Percentiles rank a stretch among this genome's conserved stretches.
These are phyloP conservation scores for Exsudoporus frostii DNA, from an alignment of 768 basidiomycete genomes.

Conservation along the genomic window DNA sequence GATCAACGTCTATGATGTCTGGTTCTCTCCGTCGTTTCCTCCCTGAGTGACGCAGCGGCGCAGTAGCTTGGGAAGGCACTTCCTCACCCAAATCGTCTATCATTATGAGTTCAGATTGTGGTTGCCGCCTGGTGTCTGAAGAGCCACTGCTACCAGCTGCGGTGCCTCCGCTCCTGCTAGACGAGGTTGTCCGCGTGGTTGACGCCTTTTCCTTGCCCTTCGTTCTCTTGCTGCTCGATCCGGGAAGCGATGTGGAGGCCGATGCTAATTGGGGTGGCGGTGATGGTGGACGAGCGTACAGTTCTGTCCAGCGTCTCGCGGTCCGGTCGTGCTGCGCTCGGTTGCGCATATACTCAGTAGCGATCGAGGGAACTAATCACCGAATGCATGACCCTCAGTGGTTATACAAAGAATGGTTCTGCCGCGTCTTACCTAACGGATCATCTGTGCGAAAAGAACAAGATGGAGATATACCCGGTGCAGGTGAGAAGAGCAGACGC, in stretches of 20 bases:
- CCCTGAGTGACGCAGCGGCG: constrained; percentile 10
- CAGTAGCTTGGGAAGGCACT: neutral
- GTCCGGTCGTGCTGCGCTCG: constrained; percentile 71
- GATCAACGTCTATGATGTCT: constrained; percentile 29
- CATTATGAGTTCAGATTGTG: constrained; percentile 22
- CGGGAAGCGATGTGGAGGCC: constrained; percentile 7
- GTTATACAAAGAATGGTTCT: neutral
- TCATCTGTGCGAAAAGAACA: constrained; percentile 50
- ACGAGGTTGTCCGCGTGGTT: neutral
- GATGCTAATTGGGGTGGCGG: constrained; percentile 17
- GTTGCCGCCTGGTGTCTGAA: constrained; percentile 12
- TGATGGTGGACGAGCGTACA: constrained; percentile 56
- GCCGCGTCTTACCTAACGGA: constrained; percentile 52
- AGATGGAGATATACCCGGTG: constrained; percentile 6
- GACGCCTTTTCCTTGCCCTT: constrained; percentile 38
- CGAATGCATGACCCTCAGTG: constrained; percentile 1
- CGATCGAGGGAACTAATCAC: constrained; percentile 61
- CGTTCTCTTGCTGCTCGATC: constrained; percentile 15
- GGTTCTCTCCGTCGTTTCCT: constrained; percentile 37
- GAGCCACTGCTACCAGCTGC: constrained; percentile 13
- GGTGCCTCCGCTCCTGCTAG: constrained; percentile 1
- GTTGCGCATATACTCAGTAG: constrained; percentile 62
- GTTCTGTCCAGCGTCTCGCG: constrained; percentile 74
- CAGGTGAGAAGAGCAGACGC: constrained; percentile 29
- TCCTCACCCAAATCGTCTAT: constrained; percentile 35